Conservation (phyloP, 1,139 yeast species). For the Taphrina sp. region DNA sequence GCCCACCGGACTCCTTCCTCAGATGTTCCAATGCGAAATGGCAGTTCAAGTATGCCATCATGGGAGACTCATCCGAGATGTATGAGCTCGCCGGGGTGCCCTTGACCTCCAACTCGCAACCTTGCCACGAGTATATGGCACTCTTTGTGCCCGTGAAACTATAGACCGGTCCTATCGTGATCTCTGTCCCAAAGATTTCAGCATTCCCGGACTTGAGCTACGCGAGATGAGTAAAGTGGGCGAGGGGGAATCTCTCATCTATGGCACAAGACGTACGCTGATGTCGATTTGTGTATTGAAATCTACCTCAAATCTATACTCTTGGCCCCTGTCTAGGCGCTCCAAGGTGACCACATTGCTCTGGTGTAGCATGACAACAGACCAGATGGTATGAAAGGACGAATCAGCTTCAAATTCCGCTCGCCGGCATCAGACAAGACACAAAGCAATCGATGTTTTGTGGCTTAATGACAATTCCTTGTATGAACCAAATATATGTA, state of each 20-base stretch:
- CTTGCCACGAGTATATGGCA: slow-evolving; percentile 60
- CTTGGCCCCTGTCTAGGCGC: slow-evolving; percentile 42
- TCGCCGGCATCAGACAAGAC: no score
- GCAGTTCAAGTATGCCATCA: slow-evolving; percentile 62
- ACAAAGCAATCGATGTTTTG: no score
- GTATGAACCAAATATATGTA: no score
- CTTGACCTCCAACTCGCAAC: slow-evolving; percentile 51
- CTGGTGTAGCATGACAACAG: no score
- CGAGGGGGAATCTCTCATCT: no score
- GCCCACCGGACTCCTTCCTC: slow-evolving; percentile 50
- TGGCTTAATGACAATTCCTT: no score
- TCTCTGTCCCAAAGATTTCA: slow-evolving; percentile 90
- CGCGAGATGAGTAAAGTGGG: neutral
- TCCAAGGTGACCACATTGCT: no score
- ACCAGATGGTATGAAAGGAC: no score
- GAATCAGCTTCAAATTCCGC: no score
- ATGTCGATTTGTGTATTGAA: slow-evolving; percentile 57
- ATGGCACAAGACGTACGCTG: slow-evolving; percentile 46
- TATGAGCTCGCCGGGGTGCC: slow-evolving; percentile 57
- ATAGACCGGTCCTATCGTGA: slow-evolving; percentile 68
- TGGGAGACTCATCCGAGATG: slow-evolving; percentile 66
- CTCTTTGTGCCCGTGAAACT: slow-evolving; percentile 59
- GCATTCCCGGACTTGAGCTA: slow-evolving; percentile 59
- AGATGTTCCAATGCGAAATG: slow-evolving; percentile 72
- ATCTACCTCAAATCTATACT: slow-evolving; percentile 83